Evolutionary conservation across 257 asterid species (phyloP).

Genomic region (Avicennia marina): DNA sequence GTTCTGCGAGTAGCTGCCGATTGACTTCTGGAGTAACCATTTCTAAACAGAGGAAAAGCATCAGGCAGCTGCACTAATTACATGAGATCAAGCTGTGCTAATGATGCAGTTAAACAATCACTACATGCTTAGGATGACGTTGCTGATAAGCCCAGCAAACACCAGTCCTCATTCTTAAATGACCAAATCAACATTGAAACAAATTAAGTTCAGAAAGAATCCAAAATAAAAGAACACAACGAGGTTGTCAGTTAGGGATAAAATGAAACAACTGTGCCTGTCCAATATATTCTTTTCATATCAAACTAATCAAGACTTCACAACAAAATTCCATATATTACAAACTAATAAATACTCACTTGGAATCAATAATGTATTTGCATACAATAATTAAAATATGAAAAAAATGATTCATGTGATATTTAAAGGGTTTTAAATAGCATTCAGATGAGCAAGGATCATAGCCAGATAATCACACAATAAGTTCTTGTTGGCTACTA

Average conservation of each 20-base stretch:
- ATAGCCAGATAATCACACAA: constrained; percentile 17
- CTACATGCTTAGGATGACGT: no score
- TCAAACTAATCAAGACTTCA: constrained; percentile 10
- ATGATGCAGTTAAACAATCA: no score
- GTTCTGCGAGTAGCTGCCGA: constrained; percentile 64
- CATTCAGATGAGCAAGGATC: constrained; percentile 1
- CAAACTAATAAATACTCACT: background rate
- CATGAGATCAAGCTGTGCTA: background rate
- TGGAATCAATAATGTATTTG: constrained; percentile 2
- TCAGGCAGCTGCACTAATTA: constrained; percentile 23
- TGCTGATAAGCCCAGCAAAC: background rate
- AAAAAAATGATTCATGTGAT: constrained; percentile 7
- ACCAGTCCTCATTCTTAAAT: background rate
- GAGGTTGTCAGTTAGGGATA: background rate
- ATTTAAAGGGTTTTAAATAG: constrained; percentile 1
- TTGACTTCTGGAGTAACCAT: constrained; percentile 94
- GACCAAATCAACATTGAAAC: background rate
- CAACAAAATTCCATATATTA: background rate
- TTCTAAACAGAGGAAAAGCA: constrained; percentile 40
- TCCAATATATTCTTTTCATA: constrained; percentile 4
- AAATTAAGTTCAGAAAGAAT: background rate
- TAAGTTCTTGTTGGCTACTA: constrained; percentile 67
- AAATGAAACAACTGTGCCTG: no score
- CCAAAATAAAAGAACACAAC: background rate
- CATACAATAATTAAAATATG: background rate